Conservation (phyloP, 257 asterid species). For the Plectranthus barbatus region DNA sequence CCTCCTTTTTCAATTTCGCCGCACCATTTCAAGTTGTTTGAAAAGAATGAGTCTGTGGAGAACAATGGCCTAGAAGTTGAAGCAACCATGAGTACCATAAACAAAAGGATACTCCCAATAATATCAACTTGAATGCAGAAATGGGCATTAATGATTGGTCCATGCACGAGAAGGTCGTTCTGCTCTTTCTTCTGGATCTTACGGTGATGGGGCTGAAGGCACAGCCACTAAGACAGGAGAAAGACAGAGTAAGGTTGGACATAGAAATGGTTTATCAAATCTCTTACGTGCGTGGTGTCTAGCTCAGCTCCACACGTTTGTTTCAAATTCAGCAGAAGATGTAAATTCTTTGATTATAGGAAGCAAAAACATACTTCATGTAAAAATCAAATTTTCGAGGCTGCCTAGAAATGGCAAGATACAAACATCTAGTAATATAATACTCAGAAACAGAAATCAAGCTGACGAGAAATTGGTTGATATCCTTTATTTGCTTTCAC, state of each 20-base stretch:
- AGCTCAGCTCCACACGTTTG: slow-evolving; percentile 54
- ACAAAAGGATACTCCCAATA: slow-evolving; percentile 22
- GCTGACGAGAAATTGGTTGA: slow-evolving; percentile 55
- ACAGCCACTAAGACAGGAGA: slow-evolving; percentile 27
- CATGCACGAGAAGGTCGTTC: slow-evolving; percentile 53
- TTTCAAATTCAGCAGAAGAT: slow-evolving; percentile 39
- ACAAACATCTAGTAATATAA: slow-evolving; percentile 29
- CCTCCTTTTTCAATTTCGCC: slow-evolving; percentile 63
- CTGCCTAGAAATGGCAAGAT: slow-evolving; percentile 36
- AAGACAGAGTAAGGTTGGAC: slow-evolving; percentile 29
- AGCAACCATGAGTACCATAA: slow-evolving; percentile 31
- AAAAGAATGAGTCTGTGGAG: slow-evolving; percentile 32
- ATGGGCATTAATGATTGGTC: slow-evolving; percentile 65
- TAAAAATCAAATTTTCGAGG: slow-evolving; percentile 36
- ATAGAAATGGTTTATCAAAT: slow-evolving; percentile 40
- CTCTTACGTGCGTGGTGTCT: slow-evolving; percentile 62
- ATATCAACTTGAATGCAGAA: slow-evolving; percentile 37
- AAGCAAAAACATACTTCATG: slow-evolving; percentile 61
- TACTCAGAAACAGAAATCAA: slow-evolving; percentile 25
- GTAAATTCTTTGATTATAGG: slow-evolving; percentile 63
- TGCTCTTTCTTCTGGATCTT: slow-evolving; percentile 43
- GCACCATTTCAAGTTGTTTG: slow-evolving; percentile 53
- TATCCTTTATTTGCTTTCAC: slow-evolving; percentile 54
- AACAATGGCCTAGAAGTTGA: slow-evolving; percentile 30
- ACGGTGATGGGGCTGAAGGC: slow-evolving; percentile 26